Conservation (phyloP, 108 stramenopile genomes). For the Asterionellopsis glacialis region DNA sequence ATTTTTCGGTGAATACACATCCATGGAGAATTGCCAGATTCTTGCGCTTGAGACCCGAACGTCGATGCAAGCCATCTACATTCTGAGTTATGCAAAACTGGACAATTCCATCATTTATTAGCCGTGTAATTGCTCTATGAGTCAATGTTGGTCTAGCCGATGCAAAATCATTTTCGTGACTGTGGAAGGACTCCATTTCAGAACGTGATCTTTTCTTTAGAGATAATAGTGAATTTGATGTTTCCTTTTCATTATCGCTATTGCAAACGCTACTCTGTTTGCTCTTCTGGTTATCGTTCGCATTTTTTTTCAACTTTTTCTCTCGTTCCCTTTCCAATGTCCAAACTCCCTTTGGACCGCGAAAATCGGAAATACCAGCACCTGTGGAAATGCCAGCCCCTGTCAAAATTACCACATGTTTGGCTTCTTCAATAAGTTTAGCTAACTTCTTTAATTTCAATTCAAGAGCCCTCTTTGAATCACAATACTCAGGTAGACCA, state of each 20-base stretch:
- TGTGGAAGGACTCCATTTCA: background rate
- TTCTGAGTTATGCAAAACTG: conserved; percentile 82
- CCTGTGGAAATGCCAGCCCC: conserved; percentile 94
- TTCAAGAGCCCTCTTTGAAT: conserved; percentile 46
- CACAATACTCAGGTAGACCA: conserved; percentile 78
- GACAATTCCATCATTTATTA: conserved; percentile 26
- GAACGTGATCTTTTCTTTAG: background rate
- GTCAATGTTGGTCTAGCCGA: conserved; percentile 69
- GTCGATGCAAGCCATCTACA: conserved; percentile 85
- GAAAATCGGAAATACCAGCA: conserved; percentile 96
- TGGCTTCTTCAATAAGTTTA: conserved; percentile 38
- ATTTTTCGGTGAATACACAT: conserved; percentile 86
- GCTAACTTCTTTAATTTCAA: conserved; percentile 50
- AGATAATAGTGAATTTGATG: too few species aligned
- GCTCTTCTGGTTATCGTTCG: conserved; percentile 3
- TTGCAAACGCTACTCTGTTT: too few species aligned
- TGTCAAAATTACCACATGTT: conserved; percentile 76
- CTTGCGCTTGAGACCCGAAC: conserved; percentile 60
- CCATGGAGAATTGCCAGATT: conserved; percentile 73
- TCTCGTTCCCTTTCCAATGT: conserved; percentile 60
- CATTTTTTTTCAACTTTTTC: conserved; percentile 6
- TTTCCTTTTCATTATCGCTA: too few species aligned
- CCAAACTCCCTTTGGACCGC: conserved; percentile 93
- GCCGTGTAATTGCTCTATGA: conserved; percentile 64
- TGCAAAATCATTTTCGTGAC: conserved; percentile 24